Percentiles rank a stretch among this genome's conserved stretches.
Evolutionary conservation across 768 basidiomycete species (phyloP).

Genomic region (Mycena pura): DNA sequence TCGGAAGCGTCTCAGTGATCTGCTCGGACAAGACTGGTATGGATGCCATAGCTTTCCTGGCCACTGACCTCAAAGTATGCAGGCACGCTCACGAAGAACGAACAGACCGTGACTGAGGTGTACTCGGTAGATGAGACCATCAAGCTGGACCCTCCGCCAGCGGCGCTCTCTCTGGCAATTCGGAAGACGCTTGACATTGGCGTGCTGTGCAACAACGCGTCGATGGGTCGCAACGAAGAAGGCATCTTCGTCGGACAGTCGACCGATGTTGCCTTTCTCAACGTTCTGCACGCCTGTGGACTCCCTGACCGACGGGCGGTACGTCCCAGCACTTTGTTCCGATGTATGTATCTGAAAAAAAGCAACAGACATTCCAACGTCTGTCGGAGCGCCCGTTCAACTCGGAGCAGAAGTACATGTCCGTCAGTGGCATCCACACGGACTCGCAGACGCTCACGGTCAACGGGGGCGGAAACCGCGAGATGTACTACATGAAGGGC

Average conservation of each 20-base stretch:
- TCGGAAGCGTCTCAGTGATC: constrained; percentile 96
- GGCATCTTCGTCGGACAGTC: constrained; percentile 85
- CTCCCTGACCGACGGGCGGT: constrained; percentile 76
- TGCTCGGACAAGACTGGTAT: constrained; percentile 96
- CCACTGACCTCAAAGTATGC: constrained; percentile 20
- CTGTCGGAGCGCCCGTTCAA: constrained; percentile 87
- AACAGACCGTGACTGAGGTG: constrained; percentile 90
- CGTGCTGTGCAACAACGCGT: constrained; percentile 89
- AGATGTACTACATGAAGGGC: constrained; percentile 92
- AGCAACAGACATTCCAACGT: constrained; percentile 66
- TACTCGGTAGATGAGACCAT: constrained; percentile 88
- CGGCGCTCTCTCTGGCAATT: constrained; percentile 68
- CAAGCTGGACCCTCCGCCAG: constrained; percentile 62
- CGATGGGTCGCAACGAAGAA: constrained; percentile 64
- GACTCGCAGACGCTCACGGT: constrained; percentile 40
- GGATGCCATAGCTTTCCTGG: constrained; percentile 18
- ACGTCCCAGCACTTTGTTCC: constrained; percentile 33
- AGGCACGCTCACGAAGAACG: constrained; percentile 94
- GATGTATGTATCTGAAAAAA: background rate
- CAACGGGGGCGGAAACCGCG: constrained; percentile 51
- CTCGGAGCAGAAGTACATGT: constrained; percentile 95
- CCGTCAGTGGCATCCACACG: constrained; percentile 77
- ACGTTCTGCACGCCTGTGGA: constrained; percentile 72
- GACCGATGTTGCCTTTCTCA: constrained; percentile 91
- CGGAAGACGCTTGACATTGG: constrained; percentile 82